phyloP scores from a whole-genome alignment of 1,284 basidiomycete genomes.

The Neolentinus lepideus region DNA sequence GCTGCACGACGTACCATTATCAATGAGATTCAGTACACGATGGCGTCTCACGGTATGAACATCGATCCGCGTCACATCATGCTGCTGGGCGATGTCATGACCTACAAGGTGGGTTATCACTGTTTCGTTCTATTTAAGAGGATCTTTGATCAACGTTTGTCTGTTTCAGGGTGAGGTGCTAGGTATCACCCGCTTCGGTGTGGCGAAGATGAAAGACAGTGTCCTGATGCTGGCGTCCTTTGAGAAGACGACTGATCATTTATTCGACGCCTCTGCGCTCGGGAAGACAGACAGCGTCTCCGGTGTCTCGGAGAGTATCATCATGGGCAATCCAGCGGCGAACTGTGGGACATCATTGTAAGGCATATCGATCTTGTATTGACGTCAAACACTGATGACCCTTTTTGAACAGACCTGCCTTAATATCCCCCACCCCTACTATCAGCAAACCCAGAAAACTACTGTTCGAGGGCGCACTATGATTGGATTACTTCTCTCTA shows the following conservation, averaged over 20 bases:
- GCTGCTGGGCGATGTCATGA: constrained; percentile 98
- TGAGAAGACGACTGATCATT: constrained; percentile 98
- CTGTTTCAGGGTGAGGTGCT: constrained; percentile 89
- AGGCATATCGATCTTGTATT: constrained; percentile 20
- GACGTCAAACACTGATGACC: neutral
- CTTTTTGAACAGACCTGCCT: constrained; percentile 38
- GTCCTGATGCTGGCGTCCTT: constrained; percentile 99
- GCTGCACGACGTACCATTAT: constrained; percentile 93
- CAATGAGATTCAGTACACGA: constrained; percentile 96
- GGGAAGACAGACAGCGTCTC: constrained; percentile 94
- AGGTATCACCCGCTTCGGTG: constrained; percentile 98
- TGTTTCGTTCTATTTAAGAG: neutral
- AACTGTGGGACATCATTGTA: constrained; percentile 94
- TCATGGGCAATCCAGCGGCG: constrained; percentile 98
- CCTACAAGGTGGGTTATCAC: constrained; percentile 75
- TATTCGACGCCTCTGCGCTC: constrained; percentile 96
- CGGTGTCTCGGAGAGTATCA: constrained; percentile 98
- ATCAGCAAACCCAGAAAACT: constrained; percentile 46
- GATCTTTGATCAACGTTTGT: neutral
- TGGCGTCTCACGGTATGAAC: constrained; percentile 96
- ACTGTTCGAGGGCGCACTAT: constrained; percentile 50
- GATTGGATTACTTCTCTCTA: constrained; percentile 7
- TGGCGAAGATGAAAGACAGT: constrained; percentile 99
- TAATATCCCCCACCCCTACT: constrained; percentile 45
- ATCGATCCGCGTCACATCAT: constrained; percentile 99